Evolutionary conservation across 352 stramenopile species (phyloP), one percentile per base, ranked within the genome.

Genomic region (Phytophthora cryptogea): DNA sequence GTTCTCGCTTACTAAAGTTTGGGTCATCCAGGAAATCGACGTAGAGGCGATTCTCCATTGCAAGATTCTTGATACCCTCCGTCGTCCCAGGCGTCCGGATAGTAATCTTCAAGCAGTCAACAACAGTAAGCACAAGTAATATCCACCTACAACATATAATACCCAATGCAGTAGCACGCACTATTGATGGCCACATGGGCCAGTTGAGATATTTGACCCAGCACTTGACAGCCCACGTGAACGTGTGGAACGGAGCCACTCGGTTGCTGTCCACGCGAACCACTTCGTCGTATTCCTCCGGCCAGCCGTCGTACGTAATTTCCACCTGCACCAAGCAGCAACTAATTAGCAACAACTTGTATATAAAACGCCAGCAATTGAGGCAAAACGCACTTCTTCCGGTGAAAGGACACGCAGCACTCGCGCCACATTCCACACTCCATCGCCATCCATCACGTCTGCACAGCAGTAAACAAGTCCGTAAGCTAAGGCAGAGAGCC

Each of bases 191-290:
- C 84, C 84, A 93, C 42, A 76, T 66, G 1, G 81, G 84, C 80
- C 80, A 93, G 47, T 93, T 93, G 13, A 79, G 68, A 59, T 89
- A 93, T 52, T 88, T 90, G 43, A 83, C 80, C 84, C 84, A 93
- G 54, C 81, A 89, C 55, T 91, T 91, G 59, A 91, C 81, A 7
- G 67, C 58, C 80, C 72, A 90, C 43, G 84, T 93, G 53, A 84
- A 93, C 30, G 81, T 89, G 49, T 93, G 76, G 59, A 81, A 91
- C 7, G 84, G 84, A 8, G 81, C 84, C 14, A 91, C 74, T 11
- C 82, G 78, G 30, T 76, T 56, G 55, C 76, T 80, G 53, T 88
- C 68, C 17, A 91, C 44, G 8, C 32, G 42, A 28, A 91, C 68
- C 27, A 89, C 59, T 43, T 93, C 83, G 54, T 91, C 72, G 49